Base-by-base conservation (phyloP, 2,329 filamentous ascomycete genomes). In the Boeremia lycopersici region DNA sequence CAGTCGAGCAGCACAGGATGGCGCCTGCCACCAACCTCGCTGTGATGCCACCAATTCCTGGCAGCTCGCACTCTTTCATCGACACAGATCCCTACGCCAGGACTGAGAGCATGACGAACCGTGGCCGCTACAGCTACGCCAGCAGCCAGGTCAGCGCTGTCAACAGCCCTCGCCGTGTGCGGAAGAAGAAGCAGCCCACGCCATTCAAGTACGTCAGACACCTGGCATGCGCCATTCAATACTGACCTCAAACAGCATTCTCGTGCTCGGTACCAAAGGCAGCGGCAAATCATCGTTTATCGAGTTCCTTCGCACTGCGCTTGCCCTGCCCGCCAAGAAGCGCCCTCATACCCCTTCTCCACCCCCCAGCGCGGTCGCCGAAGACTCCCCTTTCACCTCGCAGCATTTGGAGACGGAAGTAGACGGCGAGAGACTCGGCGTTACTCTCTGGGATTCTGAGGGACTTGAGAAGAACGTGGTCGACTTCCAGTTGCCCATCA, bases 251-350 rank as follows among this genome's bases (percentile, higher is more conserved):
- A 29, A 38, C 60, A 98, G 93, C 75, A 87, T 99, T 65, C 85
- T 99, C 56, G 88, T 99, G 57, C 86, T 98, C 68, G 95, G 95
- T 56, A 89, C 91, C 44, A 88, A 90, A 56, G 89, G 88, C 74
- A 89, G 91, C 7, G 95, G 95, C 74, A 99, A 99, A 80, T 96
- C 93, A 0, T 96, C 92, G 1, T 97, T 99, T 77, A 88, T 99
- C 71, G 91, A 97, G 63, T 98, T 99, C 72, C 86, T 99, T 64
- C 91, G 91, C 77, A 90, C 87, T 45, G 89, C 93, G 1, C 83
- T 98, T 48, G 89, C 90, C 15, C 82, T 95, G 48, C 91, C 92
- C n/a, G 78, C 87, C 7, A 90, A 89, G 77, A 96, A 96, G 78
- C 86, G 88, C 51, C 77, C 77, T 42, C 73, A 70, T 59, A 74